Evolutionary conservation across 1,284 basidiomycete genomes (phyloP).

Genomic region (Cryptococcus sp.): DNA sequence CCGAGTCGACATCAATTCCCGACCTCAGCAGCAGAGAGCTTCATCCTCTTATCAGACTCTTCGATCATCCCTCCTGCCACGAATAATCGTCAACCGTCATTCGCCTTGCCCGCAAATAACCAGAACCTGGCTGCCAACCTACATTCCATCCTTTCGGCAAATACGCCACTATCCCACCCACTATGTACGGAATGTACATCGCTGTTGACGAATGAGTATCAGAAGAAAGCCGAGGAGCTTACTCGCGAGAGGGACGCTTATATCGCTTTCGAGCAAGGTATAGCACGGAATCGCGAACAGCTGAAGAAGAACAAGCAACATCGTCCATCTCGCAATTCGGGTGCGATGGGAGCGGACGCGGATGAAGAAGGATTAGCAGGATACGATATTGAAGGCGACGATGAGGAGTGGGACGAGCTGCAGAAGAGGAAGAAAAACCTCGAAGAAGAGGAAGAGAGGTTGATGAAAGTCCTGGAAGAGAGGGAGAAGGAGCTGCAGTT

Average conservation of each 20-base stretch:
- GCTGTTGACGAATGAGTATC: constrained; percentile 72
- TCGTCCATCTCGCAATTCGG: not conserved
- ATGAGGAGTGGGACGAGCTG: constrained; percentile 59
- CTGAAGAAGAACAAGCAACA: not conserved
- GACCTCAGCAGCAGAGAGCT: constrained; percentile 67
- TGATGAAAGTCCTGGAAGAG: constrained; percentile 43
- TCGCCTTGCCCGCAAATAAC: constrained; percentile 55
- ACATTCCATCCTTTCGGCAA: constrained; percentile 74
- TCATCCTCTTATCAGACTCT: constrained; percentile 83
- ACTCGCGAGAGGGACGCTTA: constrained; percentile 91
- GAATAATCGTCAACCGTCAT: constrained; percentile 52
- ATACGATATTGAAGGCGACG: constrained; percentile 38
- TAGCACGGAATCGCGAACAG: constrained; percentile 53
- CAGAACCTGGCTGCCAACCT: constrained; percentile 58
- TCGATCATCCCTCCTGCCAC: constrained; percentile 62
- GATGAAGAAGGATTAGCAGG: constrained; percentile 49
- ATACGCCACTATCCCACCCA: constrained; percentile 88
- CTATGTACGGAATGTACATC: constrained; percentile 93
- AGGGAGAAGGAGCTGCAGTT: constrained; percentile 72
- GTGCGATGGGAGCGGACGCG: constrained; percentile 50
- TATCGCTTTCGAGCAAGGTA: constrained; percentile 84
- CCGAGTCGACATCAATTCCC: constrained; percentile 2
- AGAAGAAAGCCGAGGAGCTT: constrained; percentile 81
- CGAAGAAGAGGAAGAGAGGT: constrained; percentile 67
- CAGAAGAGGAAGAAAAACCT: constrained; percentile 59